These are phyloP conservation scores for Corymbia maculata DNA, from an alignment of 345 rosid genomes.

Conservation along the genomic window DNA sequence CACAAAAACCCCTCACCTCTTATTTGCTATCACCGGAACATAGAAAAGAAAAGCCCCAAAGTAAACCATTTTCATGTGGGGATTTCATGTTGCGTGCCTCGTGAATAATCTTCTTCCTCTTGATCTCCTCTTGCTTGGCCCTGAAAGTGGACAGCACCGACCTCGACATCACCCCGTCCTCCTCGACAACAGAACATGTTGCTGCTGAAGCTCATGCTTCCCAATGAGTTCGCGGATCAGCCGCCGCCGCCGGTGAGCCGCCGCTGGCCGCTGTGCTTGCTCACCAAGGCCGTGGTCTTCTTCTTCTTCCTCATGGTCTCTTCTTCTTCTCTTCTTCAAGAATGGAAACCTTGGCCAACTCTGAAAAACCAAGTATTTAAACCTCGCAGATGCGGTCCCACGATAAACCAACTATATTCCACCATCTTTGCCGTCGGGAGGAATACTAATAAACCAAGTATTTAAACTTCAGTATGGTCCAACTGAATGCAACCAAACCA, in stretches of 20 bases:
- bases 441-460: too few relatives aligned
- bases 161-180: constrained; percentile 85
- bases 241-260: background rate
- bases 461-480: too few relatives aligned
- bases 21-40: background rate
- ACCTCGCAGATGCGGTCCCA: too few relatives aligned
- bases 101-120: constrained; percentile 37
- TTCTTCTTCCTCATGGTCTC: constrained; percentile 10
- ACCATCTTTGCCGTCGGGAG: too few relatives aligned
- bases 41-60: background rate
- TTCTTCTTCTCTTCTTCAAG: constrained; percentile 6
- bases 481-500: too few relatives aligned
- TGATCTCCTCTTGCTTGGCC: constrained; percentile 93
- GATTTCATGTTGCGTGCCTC: too few relatives aligned
- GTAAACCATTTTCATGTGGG: background rate
- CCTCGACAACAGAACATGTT: constrained; percentile 51
- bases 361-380: too few relatives aligned
- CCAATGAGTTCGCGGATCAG: background rate
- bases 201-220: constrained; percentile 69
- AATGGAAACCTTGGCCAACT: background rate
- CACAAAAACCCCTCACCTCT: background rate
- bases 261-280: constrained; percentile 5
- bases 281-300: constrained; percentile 16
- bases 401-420: too few relatives aligned
- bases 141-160: constrained; percentile 75